Percentiles rank a stretch among this genome's conserved stretches.
These are phyloP conservation scores for Tricholoma furcatifolium DNA, from an alignment of 768 basidiomycete species.

Conservation along the genomic window DNA sequence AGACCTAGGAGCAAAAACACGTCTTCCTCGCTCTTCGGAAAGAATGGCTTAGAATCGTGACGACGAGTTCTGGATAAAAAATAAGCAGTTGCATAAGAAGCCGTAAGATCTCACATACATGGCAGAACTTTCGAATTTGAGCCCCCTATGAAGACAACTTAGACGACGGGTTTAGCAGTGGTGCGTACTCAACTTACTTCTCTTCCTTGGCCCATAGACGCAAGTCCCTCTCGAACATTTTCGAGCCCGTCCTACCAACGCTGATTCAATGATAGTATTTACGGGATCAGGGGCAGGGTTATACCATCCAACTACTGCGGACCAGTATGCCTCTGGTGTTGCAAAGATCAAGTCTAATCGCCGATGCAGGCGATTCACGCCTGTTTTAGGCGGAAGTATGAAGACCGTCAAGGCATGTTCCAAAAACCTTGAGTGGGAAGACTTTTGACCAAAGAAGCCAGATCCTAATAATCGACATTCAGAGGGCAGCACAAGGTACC, in stretches of 20 bases:
- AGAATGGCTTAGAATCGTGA: constrained; percentile 58
- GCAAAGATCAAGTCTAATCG: constrained; percentile 86
- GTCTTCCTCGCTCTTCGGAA: constrained; percentile 65
- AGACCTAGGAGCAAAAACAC: constrained; percentile 72
- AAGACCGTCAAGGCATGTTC: constrained; percentile 87
- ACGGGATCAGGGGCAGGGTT: constrained; percentile 5
- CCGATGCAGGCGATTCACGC: constrained; percentile 46
- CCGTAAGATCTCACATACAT: constrained; percentile 44
- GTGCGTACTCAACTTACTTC: constrained; percentile 35
- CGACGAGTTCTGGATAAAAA: constrained; percentile 48
- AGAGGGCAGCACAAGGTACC: neutral
- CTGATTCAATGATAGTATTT: neutral
- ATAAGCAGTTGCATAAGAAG: neutral
- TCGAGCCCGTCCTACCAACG: constrained; percentile 73
- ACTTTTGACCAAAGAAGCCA: constrained; percentile 55
- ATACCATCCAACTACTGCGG: constrained; percentile 87
- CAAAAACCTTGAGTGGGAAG: constrained; percentile 72
- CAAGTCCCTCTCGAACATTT: constrained; percentile 87
- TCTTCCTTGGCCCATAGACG: constrained; percentile 70
- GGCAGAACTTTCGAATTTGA: constrained; percentile 84
- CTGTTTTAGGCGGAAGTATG: constrained; percentile 44
- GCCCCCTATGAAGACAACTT: constrained; percentile 41
- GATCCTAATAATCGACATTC: constrained; percentile 40
- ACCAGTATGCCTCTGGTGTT: constrained; percentile 77
- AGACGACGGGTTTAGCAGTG: neutral